Evolutionary conservation across 2,329 filamentous ascomycete genomes (phyloP).

Genomic region (Pestalotiopsis sp.): DNA sequence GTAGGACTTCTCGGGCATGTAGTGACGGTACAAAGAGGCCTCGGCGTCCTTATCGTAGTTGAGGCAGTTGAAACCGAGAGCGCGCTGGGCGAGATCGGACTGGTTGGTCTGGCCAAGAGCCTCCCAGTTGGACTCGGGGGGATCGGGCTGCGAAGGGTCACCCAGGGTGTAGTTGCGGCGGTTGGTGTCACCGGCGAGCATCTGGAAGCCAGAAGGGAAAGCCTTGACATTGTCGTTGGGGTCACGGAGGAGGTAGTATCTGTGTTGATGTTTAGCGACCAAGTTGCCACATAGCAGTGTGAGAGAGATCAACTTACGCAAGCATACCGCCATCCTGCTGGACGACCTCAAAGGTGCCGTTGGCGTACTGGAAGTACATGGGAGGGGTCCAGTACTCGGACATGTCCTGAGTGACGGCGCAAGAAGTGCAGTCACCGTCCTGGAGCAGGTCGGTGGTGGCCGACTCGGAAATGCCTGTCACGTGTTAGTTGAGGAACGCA

Average conservation of each 20-base stretch:
- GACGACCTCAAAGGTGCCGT: constrained; percentile 69
- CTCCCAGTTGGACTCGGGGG: constrained; percentile 71
- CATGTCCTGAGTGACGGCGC: constrained; percentile 76
- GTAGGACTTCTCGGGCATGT: constrained; percentile 76
- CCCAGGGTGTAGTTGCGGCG: constrained; percentile 72
- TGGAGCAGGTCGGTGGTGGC: constrained; percentile 60
- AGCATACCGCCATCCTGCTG: constrained; percentile 80
- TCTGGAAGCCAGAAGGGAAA: constrained; percentile 77
- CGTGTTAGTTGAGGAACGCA: constrained; percentile 19
- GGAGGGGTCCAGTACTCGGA: constrained; percentile 87
- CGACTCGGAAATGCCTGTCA: constrained; percentile 64
- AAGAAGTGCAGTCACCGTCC: constrained; percentile 74
- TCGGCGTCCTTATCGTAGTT: constrained; percentile 73
- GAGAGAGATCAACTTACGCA: constrained; percentile 59
- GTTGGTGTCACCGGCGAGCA: constrained; percentile 75
- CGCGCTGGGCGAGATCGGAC: constrained; percentile 72
- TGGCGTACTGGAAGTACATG: constrained; percentile 74
- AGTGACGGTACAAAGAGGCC: constrained; percentile 78
- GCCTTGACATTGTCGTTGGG: constrained; percentile 61
- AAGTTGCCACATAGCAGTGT: background rate
- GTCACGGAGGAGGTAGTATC: constrained; percentile 80
- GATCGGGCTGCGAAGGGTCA: constrained; percentile 65
- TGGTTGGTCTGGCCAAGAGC: constrained; percentile 65
- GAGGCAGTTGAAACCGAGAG: constrained; percentile 92
- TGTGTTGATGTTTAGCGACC: constrained; percentile 12